Percentiles rank a stretch among this genome's conserved stretches.
Conservation (phyloP, 2,329 filamentous ascomycete species). For the Aspergillus sp. region DNA sequence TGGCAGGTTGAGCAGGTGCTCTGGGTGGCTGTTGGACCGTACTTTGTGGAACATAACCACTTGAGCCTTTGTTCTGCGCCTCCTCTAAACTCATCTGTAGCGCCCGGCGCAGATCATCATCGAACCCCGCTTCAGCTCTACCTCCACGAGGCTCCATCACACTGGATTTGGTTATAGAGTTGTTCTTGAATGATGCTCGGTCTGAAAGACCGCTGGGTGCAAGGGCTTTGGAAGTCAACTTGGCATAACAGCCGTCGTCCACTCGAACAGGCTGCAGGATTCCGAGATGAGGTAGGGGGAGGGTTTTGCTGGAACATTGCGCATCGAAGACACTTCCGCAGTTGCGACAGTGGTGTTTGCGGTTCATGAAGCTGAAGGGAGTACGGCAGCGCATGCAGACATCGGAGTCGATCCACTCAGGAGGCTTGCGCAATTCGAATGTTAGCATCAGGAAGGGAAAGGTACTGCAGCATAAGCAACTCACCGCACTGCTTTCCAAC, state of each 20-base stretch:
- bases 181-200: slow-evolving; percentile 46
- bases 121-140: slow-evolving; percentile 84
- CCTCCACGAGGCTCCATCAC: slow-evolving; percentile 90
- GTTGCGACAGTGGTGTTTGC: slow-evolving; percentile 97
- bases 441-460: slow-evolving; percentile 13
- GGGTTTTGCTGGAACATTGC: slow-evolving; percentile 84
- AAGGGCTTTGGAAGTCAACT: slow-evolving; percentile 72
- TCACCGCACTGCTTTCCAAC: slow-evolving; percentile 92
- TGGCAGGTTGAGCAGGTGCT: slow-evolving; percentile 44
- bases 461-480: slow-evolving; percentile 36
- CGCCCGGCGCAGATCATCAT: slow-evolving; percentile 91
- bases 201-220: slow-evolving; percentile 45
- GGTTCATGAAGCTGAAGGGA: slow-evolving; percentile 93
- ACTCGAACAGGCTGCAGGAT: slow-evolving; percentile 90
- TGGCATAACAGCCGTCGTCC: slow-evolving; percentile 92
- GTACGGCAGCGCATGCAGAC: slow-evolving; percentile 98
- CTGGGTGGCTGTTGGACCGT: slow-evolving; percentile 47
- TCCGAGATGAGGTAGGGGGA: slow-evolving; percentile 87
- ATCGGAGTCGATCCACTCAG: slow-evolving; percentile 96
- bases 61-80: slow-evolving; percentile 70
- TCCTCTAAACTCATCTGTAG: slow-evolving; percentile 97
- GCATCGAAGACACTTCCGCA: slow-evolving; percentile 98
- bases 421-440: slow-evolving; percentile 61
- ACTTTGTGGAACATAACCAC: slow-evolving; percentile 71
- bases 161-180: slow-evolving; percentile 64